Evolutionary conservation across 495 filamentous ascomycete species (phyloP).

Genomic region (Lepraria neglecta): DNA sequence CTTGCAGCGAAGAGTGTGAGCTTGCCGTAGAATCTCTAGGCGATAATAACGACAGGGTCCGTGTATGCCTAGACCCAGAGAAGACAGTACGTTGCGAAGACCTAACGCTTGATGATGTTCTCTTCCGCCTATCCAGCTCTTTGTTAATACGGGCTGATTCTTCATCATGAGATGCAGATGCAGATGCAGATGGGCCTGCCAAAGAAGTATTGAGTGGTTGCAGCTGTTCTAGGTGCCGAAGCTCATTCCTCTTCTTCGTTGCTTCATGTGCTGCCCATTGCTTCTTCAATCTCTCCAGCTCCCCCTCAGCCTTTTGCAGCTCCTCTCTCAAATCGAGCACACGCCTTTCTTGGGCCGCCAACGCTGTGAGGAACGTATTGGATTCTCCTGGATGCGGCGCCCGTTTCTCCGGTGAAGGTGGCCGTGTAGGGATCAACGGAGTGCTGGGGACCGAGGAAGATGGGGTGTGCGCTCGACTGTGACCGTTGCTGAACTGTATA

Average conservation of each 20-base stretch:
- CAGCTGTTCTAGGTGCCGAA: slow-evolving; percentile 50
- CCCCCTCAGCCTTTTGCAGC: slow-evolving; percentile 68
- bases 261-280: slow-evolving; percentile 76
- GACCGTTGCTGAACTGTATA: slow-evolving; percentile 28
- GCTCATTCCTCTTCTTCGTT: slow-evolving; percentile 65
- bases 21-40: slow-evolving; percentile 35
- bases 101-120: slow-evolving; percentile 35
- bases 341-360: slow-evolving; percentile 87
- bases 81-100: slow-evolving; percentile 52
- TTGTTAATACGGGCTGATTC: slow-evolving; percentile 38
- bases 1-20: background rate
- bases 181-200: slow-evolving; percentile 22
- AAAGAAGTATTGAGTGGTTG: slow-evolving; percentile 46
- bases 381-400: slow-evolving; percentile 50
- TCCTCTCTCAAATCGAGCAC: slow-evolving; percentile 91
- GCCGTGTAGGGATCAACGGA: slow-evolving; percentile 40
- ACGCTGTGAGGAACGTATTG: slow-evolving; percentile 73
- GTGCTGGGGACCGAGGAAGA: slow-evolving; percentile 32
- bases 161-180: slow-evolving; percentile 23
- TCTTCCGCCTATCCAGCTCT: slow-evolving; percentile 47
- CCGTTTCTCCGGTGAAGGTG: slow-evolving; percentile 33
- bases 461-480: slow-evolving; percentile 31
- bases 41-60: slow-evolving; percentile 80
- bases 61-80: slow-evolving; percentile 65
- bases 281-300: slow-evolving; percentile 70